A percentile compares a stretch with the other conserved stretches of the same genome.
Conservation (phyloP, 164 flowering plant species). For the Tetrastigma voinierianum region DNA sequence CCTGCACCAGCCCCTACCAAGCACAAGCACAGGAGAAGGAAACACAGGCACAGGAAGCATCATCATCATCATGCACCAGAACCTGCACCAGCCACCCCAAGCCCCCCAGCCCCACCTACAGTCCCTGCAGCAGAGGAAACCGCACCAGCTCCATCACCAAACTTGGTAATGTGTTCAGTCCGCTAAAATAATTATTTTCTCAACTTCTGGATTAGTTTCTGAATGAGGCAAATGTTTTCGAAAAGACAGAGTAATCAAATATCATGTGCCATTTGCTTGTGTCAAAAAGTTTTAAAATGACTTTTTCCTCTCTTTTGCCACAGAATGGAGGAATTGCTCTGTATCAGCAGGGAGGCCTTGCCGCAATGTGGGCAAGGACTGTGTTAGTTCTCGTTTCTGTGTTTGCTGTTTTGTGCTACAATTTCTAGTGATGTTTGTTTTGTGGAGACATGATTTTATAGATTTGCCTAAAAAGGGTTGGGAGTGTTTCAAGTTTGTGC, state of each 20-base stretch:
- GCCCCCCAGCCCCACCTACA: constrained; percentile 5
- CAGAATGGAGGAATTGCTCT: constrained; percentile 45
- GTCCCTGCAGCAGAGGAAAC: constrained; percentile 2
- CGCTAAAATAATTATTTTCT: neutral
- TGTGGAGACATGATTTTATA: neutral
- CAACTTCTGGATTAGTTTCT: neutral
- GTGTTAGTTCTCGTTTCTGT: constrained; percentile 30
- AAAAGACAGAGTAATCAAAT: neutral
- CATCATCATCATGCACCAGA: constrained; percentile 19
- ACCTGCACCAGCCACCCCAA: constrained; percentile 11
- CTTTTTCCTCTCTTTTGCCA: constrained; percentile 2
- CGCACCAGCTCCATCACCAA: constrained; percentile 11
- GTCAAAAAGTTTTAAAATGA: neutral
- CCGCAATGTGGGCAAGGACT: constrained; percentile 22
- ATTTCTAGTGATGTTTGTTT: constrained; percentile 11
- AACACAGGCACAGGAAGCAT: constrained; percentile 5
- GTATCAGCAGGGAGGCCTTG: constrained; percentile 20
- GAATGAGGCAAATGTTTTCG: neutral
- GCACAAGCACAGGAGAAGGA: constrained; percentile 22
- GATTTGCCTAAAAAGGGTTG: neutral
- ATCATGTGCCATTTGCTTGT: neutral
- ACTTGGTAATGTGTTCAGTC: constrained; percentile 24
- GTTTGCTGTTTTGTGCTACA: constrained; percentile 22
- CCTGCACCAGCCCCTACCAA: constrained; percentile 8
- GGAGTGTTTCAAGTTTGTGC: constrained; percentile 6